Evolutionary conservation across 1,284 basidiomycete genomes (phyloP).

Genomic region (Cystobasidiaceae sp.): DNA sequence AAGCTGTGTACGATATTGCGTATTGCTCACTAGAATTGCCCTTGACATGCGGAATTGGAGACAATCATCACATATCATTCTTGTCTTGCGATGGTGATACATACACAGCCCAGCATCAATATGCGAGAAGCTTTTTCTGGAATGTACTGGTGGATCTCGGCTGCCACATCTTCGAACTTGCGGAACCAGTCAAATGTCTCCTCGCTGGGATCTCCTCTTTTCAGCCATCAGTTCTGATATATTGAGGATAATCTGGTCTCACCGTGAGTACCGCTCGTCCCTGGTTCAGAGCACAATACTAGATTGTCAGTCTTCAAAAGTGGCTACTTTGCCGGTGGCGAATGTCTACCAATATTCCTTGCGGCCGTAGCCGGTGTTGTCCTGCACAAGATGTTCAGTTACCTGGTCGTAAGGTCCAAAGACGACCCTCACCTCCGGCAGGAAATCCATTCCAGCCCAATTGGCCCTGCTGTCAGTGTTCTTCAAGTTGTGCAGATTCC

Average conservation of each 20-base stretch:
- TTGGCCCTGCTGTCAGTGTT: no score
- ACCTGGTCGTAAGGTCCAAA: background rate
- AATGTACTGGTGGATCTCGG: constrained; percentile 58
- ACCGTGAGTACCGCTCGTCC: constrained; percentile 68
- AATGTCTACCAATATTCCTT: constrained; percentile 66
- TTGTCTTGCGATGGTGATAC: background rate
- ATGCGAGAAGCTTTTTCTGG: constrained; percentile 63
- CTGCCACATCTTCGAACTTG: constrained; percentile 61
- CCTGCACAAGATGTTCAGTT: background rate
- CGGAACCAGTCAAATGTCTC: constrained; percentile 81
- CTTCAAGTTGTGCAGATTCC: no score
- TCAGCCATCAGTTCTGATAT: constrained; percentile 33
- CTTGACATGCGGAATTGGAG: background rate
- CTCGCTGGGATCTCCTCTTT: constrained; percentile 50
- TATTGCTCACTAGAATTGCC: constrained; percentile 65
- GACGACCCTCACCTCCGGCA: background rate
- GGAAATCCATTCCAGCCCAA: constrained; percentile 13
- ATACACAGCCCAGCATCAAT: constrained; percentile 73
- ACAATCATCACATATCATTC: background rate
- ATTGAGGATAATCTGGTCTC: no score
- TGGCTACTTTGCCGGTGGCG: constrained; percentile 32
- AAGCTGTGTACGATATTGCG: background rate
- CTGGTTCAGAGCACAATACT: constrained; percentile 44
- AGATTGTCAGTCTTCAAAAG: constrained; percentile 22
- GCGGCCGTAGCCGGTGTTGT: constrained; percentile 68